A percentile compares a stretch with the other conserved stretches of the same genome.
Evolutionary conservation across 2,329 filamentous ascomycete genomes (phyloP).

Genomic region (Curvularia spicifera): DNA sequence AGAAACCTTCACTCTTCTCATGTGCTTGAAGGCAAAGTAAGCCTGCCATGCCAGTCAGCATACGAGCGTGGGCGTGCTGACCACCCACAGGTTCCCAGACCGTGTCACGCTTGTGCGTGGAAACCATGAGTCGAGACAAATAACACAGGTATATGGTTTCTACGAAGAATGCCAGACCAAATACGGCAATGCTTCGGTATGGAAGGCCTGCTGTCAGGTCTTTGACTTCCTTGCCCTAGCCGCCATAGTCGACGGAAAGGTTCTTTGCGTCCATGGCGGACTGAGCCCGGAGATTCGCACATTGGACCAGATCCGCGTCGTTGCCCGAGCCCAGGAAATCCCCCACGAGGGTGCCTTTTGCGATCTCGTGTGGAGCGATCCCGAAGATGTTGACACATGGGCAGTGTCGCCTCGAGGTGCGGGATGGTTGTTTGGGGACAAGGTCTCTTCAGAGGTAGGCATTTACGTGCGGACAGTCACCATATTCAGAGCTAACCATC

Average conservation of each 20-base stretch:
- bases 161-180: conserved; percentile 99
- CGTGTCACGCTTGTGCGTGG: conserved; percentile 75
- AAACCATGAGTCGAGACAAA: conserved; percentile 97
- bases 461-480: neutral
- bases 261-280: conserved; percentile 97
- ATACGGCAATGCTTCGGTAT: conserved; percentile 98
- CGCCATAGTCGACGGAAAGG: conserved; percentile 97
- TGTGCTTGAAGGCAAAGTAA: conserved; percentile 75
- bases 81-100: conserved; percentile 66
- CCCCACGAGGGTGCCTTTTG: conserved; percentile 99
- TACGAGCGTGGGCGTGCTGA: conserved; percentile 6
- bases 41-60: conserved; percentile 25
- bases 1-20: conserved; percentile 74
- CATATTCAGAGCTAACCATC: conserved; percentile 3
- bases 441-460: conserved; percentile 69
- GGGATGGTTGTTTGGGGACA: conserved; percentile 73
- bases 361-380: conserved; percentile 92
- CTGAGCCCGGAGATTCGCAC: conserved; percentile 96
- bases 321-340: conserved; percentile 86
- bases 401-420: conserved; percentile 72
- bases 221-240: conserved; percentile 98
- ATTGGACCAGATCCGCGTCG: conserved; percentile 81
- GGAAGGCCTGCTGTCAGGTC: conserved; percentile 98
- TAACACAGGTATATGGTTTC: conserved; percentile 98
- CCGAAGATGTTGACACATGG: conserved; percentile 73